A percentile compares a stretch with the other conserved stretches of the same genome.
These are phyloP conservation scores for Rutstroemia sp. DNA, from an alignment of 2,329 filamentous ascomycete genomes.

Conservation along the genomic window DNA sequence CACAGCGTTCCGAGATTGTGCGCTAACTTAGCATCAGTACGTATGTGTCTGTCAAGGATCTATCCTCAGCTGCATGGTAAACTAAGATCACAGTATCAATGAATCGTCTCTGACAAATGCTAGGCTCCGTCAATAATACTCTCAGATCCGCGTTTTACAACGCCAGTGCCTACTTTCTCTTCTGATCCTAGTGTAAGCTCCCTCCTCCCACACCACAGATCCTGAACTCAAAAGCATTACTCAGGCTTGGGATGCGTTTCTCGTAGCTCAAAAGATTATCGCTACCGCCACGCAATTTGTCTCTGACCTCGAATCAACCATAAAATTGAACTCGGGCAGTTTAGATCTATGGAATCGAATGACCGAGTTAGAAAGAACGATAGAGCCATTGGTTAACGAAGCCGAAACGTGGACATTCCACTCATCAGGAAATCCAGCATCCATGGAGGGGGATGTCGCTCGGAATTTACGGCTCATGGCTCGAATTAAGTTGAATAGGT, in stretches of 20 bases:
- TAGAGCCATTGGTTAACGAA: constrained; percentile 20
- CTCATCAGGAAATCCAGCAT: no score
- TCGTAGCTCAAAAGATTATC: constrained; percentile 42
- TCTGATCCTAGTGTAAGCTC: constrained; percentile 34
- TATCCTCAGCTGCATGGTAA: constrained; percentile 43
- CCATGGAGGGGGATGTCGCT: constrained; percentile 31
- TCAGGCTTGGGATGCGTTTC: constrained; percentile 34
- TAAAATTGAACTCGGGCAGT: constrained; percentile 34
- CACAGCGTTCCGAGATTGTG: background rate
- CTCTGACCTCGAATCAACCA: constrained; percentile 38
- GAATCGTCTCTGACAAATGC: constrained; percentile 9
- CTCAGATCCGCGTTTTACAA: constrained; percentile 38
- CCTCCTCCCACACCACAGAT: background rate
- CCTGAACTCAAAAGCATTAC: background rate
- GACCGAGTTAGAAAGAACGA: constrained; percentile 20
- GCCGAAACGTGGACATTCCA: constrained; percentile 19
- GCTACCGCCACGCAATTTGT: constrained; percentile 41
- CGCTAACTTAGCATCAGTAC: constrained; percentile 30
- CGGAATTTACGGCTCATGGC: constrained; percentile 40
- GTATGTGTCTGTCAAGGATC: constrained; percentile 42
- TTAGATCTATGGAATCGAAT: constrained; percentile 31
- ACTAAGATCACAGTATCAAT: background rate
- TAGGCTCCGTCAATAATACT: constrained; percentile 38
- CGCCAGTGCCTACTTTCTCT: constrained; percentile 35
- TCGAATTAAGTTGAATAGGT: constrained; percentile 35